phyloP scores from a whole-genome alignment of 345 rosid genomes.

The Citropsis articulata region DNA sequence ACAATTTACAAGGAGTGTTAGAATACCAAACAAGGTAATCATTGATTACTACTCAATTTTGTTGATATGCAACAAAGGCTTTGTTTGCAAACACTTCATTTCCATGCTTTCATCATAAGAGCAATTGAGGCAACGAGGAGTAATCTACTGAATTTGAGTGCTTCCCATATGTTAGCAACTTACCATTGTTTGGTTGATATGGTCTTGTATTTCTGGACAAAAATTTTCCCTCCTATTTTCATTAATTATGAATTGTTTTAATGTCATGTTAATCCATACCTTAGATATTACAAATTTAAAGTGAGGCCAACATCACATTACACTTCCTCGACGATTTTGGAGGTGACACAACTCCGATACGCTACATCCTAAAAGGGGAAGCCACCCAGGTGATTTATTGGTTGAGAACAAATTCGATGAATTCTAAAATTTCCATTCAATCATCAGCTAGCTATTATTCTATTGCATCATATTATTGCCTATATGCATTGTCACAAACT shows the following conservation, averaged over 20 bases:
- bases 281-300: slow-evolving; percentile 85
- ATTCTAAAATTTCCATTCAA: too few species aligned
- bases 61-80: neutral
- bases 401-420: too few species aligned
- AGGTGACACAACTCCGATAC: too few species aligned
- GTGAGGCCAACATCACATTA: slow-evolving; percentile 79
- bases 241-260: slow-evolving; percentile 1
- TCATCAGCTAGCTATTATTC: too few species aligned
- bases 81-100: neutral
- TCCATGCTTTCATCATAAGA: neutral
- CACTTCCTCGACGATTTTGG: slow-evolving; percentile 47
- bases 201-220: neutral
- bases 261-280: slow-evolving; percentile 1
- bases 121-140: neutral
- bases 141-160: neutral
- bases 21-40: slow-evolving; percentile 83
- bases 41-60: neutral
- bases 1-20: slow-evolving; percentile 73
- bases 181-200: slow-evolving; percentile 5
- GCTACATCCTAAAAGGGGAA: too few species aligned
- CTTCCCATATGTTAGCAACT: neutral
- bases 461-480: too few species aligned
- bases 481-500: too few species aligned
- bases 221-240: neutral
- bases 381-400: too few species aligned